Percentiles rank a stretch among this genome's conserved stretches.
Evolutionary conservation across 768 basidiomycete species (phyloP).

Genomic region (Lepiota venenata): DNA sequence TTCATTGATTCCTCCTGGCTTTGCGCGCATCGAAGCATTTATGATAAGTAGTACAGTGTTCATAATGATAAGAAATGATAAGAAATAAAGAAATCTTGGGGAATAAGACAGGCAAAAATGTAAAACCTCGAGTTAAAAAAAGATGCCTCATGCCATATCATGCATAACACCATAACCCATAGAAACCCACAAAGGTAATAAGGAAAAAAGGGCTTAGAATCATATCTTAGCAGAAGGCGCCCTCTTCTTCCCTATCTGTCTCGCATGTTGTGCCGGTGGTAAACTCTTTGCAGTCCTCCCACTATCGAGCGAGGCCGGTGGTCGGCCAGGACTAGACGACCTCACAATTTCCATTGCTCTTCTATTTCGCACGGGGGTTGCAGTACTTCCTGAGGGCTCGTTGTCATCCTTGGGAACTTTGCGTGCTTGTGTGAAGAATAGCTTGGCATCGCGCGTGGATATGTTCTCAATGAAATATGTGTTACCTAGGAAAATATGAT

Average conservation of each 20-base stretch:
- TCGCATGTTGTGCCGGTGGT: background rate
- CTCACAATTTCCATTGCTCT: conserved; percentile 7
- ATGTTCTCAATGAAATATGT: conserved; percentile 90
- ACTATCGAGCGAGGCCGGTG: background rate
- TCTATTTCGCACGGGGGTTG: background rate
- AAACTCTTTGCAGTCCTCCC: conserved; percentile 3
- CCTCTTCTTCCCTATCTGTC: background rate
- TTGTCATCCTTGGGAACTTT: conserved; percentile 31
- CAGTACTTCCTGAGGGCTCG: background rate
- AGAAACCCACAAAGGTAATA: too few species aligned
- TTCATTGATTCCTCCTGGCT: too few species aligned
- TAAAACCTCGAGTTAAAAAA: too few species aligned
- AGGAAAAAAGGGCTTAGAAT: background rate
- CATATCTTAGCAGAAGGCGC: conserved; percentile 8
- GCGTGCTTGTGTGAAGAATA: conserved; percentile 93
- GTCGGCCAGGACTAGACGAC: conserved; percentile 5
- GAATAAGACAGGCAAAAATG: too few species aligned
- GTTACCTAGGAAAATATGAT: conserved; percentile 56
- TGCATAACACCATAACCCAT: too few species aligned
- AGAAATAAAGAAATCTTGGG: too few species aligned
- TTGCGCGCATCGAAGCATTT: too few species aligned
- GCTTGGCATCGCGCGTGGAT: conserved; percentile 66
- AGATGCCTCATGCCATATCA: too few species aligned
- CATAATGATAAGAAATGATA: too few species aligned
- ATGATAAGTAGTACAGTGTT: too few species aligned